Evolutionary conservation across 2,329 filamentous ascomycete genomes (phyloP).

Genomic region (Epichloe sibirici): DNA sequence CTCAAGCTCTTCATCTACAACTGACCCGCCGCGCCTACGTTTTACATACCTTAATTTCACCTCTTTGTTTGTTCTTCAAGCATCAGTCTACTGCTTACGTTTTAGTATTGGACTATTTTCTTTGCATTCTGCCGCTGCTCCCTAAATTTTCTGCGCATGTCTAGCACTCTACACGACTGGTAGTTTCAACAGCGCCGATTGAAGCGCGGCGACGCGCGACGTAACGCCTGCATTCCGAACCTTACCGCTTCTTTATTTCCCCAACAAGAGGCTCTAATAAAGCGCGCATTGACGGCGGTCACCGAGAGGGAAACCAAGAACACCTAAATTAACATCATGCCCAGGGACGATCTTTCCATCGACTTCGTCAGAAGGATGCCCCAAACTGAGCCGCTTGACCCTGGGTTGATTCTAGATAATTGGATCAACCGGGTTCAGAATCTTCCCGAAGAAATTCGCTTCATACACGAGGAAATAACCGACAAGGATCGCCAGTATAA

Average conservation of each 20-base stretch:
- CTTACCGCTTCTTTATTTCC: not conserved
- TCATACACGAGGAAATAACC: constrained; percentile 71
- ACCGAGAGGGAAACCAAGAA: not conserved
- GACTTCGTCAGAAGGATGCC: constrained; percentile 58
- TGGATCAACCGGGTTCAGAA: constrained; percentile 67
- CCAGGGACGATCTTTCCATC: constrained; percentile 61
- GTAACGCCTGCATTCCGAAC: not conserved
- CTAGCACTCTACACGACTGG: not conserved
- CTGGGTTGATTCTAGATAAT: constrained; percentile 62
- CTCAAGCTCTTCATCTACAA: not conserved
- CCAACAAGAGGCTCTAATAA: not conserved
- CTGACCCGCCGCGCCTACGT: not conserved
- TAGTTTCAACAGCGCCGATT: not conserved
- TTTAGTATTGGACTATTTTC: not conserved
- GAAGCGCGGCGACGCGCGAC: not conserved
- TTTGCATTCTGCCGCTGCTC: not conserved
- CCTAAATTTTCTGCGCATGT: not conserved
- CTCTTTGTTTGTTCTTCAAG: not conserved
- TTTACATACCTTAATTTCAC: not conserved
- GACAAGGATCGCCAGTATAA: constrained; percentile 65
- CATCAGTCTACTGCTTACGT: not conserved
- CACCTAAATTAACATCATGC: constrained; percentile 50
- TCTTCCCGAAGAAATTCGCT: constrained; percentile 69
- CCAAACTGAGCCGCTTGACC: constrained; percentile 48
- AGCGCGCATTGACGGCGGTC: not conserved